phyloP scores from a whole-genome alignment of 768 basidiomycete species.

The Serendipita sp. region DNA sequence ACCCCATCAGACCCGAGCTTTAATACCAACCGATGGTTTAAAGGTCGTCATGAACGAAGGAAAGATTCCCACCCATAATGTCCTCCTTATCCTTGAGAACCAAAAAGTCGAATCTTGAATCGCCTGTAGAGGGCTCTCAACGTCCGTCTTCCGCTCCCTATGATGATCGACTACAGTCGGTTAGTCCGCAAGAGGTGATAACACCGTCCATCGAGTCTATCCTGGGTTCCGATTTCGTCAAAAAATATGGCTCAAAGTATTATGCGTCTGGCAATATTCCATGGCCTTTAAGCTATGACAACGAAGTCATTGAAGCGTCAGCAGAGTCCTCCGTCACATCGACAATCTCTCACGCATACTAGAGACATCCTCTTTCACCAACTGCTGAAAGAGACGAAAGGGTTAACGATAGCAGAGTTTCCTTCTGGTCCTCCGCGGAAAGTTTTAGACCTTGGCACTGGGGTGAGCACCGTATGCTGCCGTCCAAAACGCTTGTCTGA shows the following conservation, averaged over 20 bases:
- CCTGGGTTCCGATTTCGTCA: background rate
- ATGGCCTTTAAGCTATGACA: background rate
- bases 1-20: no score
- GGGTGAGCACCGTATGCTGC: background rate
- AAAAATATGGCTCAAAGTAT: background rate
- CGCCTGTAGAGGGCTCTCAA: no score
- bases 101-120: no score
- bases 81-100: no score
- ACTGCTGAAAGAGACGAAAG: background rate
- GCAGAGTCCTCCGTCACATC: background rate
- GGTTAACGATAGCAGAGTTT: background rate
- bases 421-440: background rate
- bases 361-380: conserved; percentile 2
- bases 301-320: background rate
- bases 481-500: background rate
- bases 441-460: background rate
- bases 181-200: background rate
- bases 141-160: no score
- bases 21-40: no score
- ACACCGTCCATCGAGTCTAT: background rate
- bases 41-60: no score
- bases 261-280: background rate
- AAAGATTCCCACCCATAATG: no score
- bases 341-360: background rate
- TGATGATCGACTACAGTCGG: background rate